Conservation (phyloP, 306 rosid species). For the Dryas octopetala region DNA sequence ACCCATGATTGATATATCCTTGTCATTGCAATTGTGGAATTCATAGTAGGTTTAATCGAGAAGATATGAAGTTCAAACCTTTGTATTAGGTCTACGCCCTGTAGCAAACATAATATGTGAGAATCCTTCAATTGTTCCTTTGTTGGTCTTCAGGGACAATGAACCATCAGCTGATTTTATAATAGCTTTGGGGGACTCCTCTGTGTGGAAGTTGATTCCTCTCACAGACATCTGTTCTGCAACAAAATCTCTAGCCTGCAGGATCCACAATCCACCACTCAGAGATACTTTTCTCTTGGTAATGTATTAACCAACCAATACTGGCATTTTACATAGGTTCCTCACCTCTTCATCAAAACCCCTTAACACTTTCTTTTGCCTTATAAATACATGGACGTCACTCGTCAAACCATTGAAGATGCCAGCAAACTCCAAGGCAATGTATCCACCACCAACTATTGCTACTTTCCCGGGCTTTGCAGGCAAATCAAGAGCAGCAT, state of each 20-base stretch:
- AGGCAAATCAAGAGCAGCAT: conserved; percentile 95
- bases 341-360: conserved; percentile 98
- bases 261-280: conserved; percentile 29
- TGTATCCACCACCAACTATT: conserved; percentile 97
- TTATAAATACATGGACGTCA: conserved; percentile 79
- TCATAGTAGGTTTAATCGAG: conserved; percentile 11
- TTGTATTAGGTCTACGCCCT: conserved; percentile 89
- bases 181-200: conserved; percentile 83
- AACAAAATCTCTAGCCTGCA: conserved; percentile 87
- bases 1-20: not conserved
- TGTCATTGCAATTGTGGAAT: conserved; percentile 13
- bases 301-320: conserved; percentile 9
- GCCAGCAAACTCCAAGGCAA: conserved; percentile 97
- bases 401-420: conserved; percentile 80
- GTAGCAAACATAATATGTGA: conserved; percentile 97
- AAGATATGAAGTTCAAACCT: conserved; percentile 45
- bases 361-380: conserved; percentile 85
- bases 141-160: conserved; percentile 84
- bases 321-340: conserved; percentile 11
- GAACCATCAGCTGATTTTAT: conserved; percentile 74
- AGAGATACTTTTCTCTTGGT: not conserved
- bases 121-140: conserved; percentile 78
- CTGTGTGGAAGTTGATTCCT: conserved; percentile 82
- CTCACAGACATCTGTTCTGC: conserved; percentile 80
- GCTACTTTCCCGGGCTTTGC: conserved; percentile 87